Base-by-base conservation (phyloP, 805 yeast genomes). In the Candida succiphila region DNA sequence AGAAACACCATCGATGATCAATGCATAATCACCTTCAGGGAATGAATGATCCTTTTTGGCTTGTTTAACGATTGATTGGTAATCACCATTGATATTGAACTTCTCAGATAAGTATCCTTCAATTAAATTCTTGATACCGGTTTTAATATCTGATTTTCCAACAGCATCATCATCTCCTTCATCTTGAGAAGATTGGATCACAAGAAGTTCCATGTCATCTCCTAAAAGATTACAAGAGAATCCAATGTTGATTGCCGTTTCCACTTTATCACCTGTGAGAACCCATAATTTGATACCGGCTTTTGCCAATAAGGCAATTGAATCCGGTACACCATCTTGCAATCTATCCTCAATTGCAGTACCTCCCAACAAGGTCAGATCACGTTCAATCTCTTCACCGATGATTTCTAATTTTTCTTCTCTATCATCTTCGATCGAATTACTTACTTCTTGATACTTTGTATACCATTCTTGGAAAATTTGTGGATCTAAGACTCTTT, bases 261-360 rank as follows among this genome's bases (percentile, higher is more conserved):
- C 92, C 33, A 82, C 75, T 52, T 78, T 75, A 55, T 82, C 92
- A 42, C 92, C 92, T 8, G 92, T 82, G 21, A 82, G 63, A 34
- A 82, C 88, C 92, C 92, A 82, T 31, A 82, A 60, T 52, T 82
- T 82, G 46, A 82, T 76, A 31, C 92, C 92, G 0, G 88, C 89
- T 31, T 67, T 60, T 5, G 76, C 72, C 32, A 82, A 62, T 27
- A 75, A 52, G 13, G 78, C 69, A 44, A 82, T 82, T 1, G 89
- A 65, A 33, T 74, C 78, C 1, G 89, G 87, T 16, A 82, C 92
- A 38, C 86, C 88, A 27, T 72, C 76, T 51, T 82, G 92, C 31
- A 82, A 64, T 44, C 81, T 63, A 49, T 82, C 92, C 52, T 82
- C 92, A 48, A 82, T 81, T 10, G 87, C 92, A 14, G 92, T 82